phyloP scores from a whole-genome alignment of 2,329 filamentous ascomycete genomes.

The Epichloe coenophiala region DNA sequence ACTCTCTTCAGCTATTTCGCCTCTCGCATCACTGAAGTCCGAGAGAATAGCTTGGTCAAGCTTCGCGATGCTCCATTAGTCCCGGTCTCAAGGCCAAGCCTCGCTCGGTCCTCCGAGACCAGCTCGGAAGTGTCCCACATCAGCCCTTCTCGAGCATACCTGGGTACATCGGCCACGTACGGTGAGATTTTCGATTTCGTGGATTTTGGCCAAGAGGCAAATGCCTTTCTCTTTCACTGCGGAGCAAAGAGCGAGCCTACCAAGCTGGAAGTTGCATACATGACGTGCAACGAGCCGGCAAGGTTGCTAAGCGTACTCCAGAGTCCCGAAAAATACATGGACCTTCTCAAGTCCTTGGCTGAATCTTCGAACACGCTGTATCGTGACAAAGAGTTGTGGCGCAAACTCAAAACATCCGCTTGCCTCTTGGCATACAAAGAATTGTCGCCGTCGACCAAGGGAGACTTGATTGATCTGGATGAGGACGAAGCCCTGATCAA shows the following conservation, averaged over 20 bases:
- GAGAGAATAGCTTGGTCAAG: slow-evolving; percentile 41
- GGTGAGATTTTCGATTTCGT: slow-evolving; percentile 94
- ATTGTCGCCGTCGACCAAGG: slow-evolving; percentile 33
- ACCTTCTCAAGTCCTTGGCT: slow-evolving; percentile 66
- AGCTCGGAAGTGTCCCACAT: slow-evolving; percentile 26
- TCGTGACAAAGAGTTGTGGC: slow-evolving; percentile 66
- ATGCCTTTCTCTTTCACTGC: slow-evolving; percentile 75
- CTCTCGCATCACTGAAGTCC: slow-evolving; percentile 60
- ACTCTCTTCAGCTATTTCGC: slow-evolving; percentile 75
- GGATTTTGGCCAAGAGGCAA: slow-evolving; percentile 78
- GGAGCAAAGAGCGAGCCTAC: slow-evolving; percentile 88
- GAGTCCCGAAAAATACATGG: slow-evolving; percentile 73
- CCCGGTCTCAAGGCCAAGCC: slow-evolving; percentile 38
- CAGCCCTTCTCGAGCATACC: slow-evolving; percentile 62
- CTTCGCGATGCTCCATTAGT: slow-evolving; percentile 58
- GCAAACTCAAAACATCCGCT: slow-evolving; percentile 57
- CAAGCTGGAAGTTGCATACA: slow-evolving; percentile 67
- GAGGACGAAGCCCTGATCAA: slow-evolving; percentile 54
- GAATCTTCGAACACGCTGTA: slow-evolving; percentile 58
- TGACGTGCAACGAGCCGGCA: slow-evolving; percentile 74
- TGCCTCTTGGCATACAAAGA: slow-evolving; percentile 81
- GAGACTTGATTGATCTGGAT: slow-evolving; percentile 35
- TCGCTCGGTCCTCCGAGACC: slow-evolving; percentile 21
- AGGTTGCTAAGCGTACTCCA: slow-evolving; percentile 69
- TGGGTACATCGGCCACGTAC: slow-evolving; percentile 59